Evolutionary conservation across 2,329 filamentous ascomycete genomes (phyloP), one percentile per base, ranked within the genome.

Genomic region (Pyrenophora teres): DNA sequence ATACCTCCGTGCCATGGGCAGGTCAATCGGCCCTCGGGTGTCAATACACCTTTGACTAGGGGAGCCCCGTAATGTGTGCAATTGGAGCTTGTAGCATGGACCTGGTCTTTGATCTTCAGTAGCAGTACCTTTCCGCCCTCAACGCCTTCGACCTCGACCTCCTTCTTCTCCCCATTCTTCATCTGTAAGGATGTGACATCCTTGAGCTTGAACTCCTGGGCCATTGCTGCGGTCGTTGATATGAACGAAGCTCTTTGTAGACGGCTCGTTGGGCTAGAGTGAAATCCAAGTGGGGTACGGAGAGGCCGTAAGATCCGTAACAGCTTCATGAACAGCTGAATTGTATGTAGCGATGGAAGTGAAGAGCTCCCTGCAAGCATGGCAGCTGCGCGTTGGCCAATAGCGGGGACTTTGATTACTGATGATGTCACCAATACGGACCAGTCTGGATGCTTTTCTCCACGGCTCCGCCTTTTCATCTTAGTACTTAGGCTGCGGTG

Each of bases 1-100:
- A 5, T 53, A 94, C 90, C 91, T 78, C 93, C 93, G 72, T 97
- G 93, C 94, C 94, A 97, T 3, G 93, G 92, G 73, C 94, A 99
- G 6, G 90, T 96, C 56, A 99, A 76, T 43, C 91, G 83, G 4
- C 94, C 94, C 62, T 89, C 87, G 2, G 85, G 84, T 6, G 90
- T 90, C 57, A 99, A 76, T 6, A 97, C 87, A 46, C 94, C 94
- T 62, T 93, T 91, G 46, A 86, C 85, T 59, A 99, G 77, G 12
- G 94, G 94, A 35, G 93, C 94, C 30, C 94, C 93, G 71, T 96
- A 97, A 76, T 97, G 93, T 12, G 84, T 87, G 71, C 94, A 99
- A 62, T 88, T 94, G 33, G 90, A 79, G 31, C 89, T 92, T 31
- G 95, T 74, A 25, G 92, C 94, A 70, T 92, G 87, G 13, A 93